phyloP scores from a whole-genome alignment of 441 rosid species.

The Syzygium malaccense region DNA sequence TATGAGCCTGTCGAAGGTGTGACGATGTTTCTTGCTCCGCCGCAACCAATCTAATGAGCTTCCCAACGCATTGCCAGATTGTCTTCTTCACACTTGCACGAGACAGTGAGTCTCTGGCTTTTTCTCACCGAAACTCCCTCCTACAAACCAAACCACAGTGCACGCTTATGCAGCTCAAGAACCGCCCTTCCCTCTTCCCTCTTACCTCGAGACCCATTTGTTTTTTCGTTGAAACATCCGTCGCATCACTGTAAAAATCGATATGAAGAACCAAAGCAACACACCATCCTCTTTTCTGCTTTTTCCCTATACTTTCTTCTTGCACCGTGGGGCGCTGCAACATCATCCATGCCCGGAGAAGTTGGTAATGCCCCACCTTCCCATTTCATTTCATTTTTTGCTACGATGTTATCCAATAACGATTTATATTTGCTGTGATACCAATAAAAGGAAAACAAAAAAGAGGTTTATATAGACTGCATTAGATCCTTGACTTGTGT shows the following conservation, averaged over 20 bases:
- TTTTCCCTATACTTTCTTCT: constrained; percentile 1
- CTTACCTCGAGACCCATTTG: background rate
- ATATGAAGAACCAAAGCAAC: constrained; percentile 15
- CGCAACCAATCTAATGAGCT: background rate
- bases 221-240: background rate
- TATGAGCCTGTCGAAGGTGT: background rate
- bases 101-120: background rate
- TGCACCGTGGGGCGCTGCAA: background rate
- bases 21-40: background rate
- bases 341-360: constrained; percentile 16
- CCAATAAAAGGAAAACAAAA: background rate
- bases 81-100: background rate
- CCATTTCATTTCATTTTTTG: background rate
- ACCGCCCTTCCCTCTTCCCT: background rate
- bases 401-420: background rate
- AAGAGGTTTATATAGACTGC: background rate
- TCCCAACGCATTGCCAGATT: too few relatives aligned
- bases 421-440: background rate
- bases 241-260: background rate
- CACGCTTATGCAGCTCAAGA: background rate
- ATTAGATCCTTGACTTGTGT: background rate
- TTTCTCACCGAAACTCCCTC: background rate
- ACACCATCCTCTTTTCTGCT: background rate
- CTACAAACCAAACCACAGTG: background rate
- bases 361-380: constrained; percentile 19